Base-by-base conservation (phyloP, 2,329 filamentous ascomycete genomes). In the Aspergillus pseudoviridinutans region DNA sequence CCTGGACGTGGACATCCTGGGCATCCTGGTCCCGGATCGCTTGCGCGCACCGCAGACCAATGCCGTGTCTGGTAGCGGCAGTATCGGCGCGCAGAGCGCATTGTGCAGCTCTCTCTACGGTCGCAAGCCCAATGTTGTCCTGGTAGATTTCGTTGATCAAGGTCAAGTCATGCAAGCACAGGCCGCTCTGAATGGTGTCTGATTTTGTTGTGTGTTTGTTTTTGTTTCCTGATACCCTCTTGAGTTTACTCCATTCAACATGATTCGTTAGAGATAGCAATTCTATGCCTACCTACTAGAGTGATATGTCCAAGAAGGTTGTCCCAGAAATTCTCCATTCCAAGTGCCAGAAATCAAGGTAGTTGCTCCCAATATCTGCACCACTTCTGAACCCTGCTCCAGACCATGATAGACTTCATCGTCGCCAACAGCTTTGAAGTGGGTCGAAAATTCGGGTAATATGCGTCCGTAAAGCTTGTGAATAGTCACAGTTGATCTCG, bases 141-240 rank as follows among this genome's bases (percentile, higher is more conserved):
- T 80, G 44, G 68, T 78, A 22, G 78, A 80, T 63, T 79, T 76
- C 65, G 73, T 78, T 59, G 77, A 79, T 58, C 64, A 75, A 53
- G 78, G 78, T 4, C 70, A 76, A 55, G 74, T 74, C n/a, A 73
- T 80, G 49, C 63, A 64, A 20, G 75, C 74, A 7, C 74, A 78
- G 64, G 66, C 72, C 50, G 57, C 54, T 17, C 57, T 80, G 57
- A 80, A 80, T 64, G 71, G 71, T 41, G 57, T 74, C 14, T 67
- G 66, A 56, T 50, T 38, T 32, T 27, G 5, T 24, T 7, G 17
- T 14, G 2, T 29, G 24, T 29, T 41, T 51, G 20, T 22, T 32
- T 51, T 49, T 41, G 7, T 44, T 6, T 20, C 27, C 17, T 41
- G 32, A 35, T 51, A 24, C 35, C 49, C 20, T 20, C 29, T 51